phyloP scores from a whole-genome alignment of 495 filamentous ascomycete species.

The Penicillium waksmanii region DNA sequence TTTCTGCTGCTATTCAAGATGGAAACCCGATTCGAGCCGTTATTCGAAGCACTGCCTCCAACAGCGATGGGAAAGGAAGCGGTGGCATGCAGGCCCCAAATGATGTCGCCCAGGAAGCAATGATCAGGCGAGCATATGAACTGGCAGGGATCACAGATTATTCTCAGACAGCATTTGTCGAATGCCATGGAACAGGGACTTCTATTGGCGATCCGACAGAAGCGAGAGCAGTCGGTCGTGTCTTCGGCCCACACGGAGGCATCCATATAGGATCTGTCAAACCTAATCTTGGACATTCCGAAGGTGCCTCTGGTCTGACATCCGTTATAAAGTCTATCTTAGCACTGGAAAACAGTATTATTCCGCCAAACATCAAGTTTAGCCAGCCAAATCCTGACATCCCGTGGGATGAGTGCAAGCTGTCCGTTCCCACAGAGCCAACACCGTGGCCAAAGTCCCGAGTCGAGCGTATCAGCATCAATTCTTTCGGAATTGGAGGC shows the following conservation, averaged over 20 bases:
- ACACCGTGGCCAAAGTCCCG: slow-evolving; percentile 32
- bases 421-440: slow-evolving; percentile 26
- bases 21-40: slow-evolving; percentile 44
- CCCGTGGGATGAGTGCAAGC: slow-evolving; percentile 28
- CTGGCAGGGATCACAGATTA: background rate
- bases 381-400: slow-evolving; percentile 34
- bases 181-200: slow-evolving; percentile 2
- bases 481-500: slow-evolving; percentile 31
- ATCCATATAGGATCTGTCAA: slow-evolving; percentile 42
- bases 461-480: slow-evolving; percentile 24
- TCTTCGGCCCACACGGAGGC: slow-evolving; percentile 35
- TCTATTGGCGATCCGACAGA: slow-evolving; percentile 41
- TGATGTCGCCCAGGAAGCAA: background rate
- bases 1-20: slow-evolving; percentile 24
- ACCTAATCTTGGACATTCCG: slow-evolving; percentile 55
- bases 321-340: slow-evolving; percentile 59
- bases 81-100: slow-evolving; percentile 29
- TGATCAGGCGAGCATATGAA: background rate
- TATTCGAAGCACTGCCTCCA: slow-evolving; percentile 36
- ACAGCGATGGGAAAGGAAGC: slow-evolving; percentile 35
- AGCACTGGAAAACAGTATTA: slow-evolving; percentile 49
- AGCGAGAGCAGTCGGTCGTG: slow-evolving; percentile 43
- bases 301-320: slow-evolving; percentile 58
- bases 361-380: slow-evolving; percentile 53
- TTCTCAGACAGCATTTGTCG: slow-evolving; percentile 2